Conservation (phyloP, 2,329 filamentous ascomycete species). For the Didymella sp. region DNA sequence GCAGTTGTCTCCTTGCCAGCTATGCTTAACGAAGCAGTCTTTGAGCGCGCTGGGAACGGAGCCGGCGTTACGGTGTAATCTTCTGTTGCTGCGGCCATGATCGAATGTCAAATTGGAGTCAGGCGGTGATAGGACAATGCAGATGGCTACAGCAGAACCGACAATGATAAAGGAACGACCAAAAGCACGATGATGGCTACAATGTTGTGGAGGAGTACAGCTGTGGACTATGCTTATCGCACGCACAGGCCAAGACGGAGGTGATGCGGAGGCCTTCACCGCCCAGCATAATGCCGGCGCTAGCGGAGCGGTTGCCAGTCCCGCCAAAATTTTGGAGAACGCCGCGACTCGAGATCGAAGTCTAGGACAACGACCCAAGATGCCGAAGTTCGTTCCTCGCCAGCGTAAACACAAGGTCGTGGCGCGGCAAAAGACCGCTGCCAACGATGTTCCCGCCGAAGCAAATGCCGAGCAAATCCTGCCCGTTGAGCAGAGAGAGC, state of each 20-base stretch:
- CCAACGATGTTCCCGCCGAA: constrained; percentile 50
- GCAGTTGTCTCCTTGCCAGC: constrained; percentile 75
- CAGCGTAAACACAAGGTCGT: constrained; percentile 69
- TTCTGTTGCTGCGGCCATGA: constrained; percentile 20
- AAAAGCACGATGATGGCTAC: not conserved
- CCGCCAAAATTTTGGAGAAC: constrained; percentile 44
- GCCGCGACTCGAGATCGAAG: constrained; percentile 11
- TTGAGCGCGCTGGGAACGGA: constrained; percentile 73
- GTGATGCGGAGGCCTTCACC: constrained; percentile 30
- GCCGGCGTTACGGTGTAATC: constrained; percentile 44
- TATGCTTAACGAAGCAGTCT: constrained; percentile 63
- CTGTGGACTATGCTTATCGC: too few species aligned
- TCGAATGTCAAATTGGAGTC: not conserved
- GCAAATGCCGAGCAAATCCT: constrained; percentile 60
- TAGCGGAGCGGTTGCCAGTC: constrained; percentile 26
- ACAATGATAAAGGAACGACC: not conserved
- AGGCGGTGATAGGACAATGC: not conserved
- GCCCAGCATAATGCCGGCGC: not conserved
- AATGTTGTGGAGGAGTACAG: not conserved
- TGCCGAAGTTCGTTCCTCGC: constrained; percentile 57
- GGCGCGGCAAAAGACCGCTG: constrained; percentile 65
- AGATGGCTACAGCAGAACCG: not conserved
- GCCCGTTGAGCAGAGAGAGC: constrained; percentile 59
- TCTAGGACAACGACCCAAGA: constrained; percentile 22
- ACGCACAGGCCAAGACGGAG: too few species aligned